Conservation (phyloP, 768 basidiomycete species). For the Flagelloscypha sp. region DNA sequence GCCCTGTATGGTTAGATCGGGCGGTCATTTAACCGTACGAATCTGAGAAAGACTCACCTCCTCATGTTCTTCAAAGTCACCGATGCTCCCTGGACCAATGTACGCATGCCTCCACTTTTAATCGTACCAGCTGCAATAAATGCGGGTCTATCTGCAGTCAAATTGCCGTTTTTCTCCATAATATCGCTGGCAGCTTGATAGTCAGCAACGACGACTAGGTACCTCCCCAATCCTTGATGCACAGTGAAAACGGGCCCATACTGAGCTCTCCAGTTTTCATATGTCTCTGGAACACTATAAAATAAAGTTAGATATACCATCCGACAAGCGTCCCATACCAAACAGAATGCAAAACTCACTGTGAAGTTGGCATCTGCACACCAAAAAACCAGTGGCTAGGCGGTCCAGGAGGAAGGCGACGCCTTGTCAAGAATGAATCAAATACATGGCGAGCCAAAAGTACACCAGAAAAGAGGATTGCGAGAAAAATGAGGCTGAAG, state of each 20-base stretch:
- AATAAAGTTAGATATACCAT: not conserved
- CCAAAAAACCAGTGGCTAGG: conserved; percentile 33
- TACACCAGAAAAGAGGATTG: conserved; percentile 14
- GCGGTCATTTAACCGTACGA: not conserved
- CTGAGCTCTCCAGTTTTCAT: conserved; percentile 50
- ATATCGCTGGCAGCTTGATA: conserved; percentile 54
- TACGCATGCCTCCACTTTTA: conserved; percentile 48
- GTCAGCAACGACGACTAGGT: conserved; percentile 38
- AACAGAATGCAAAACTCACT: conserved; percentile 20
- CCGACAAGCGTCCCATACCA: not conserved
- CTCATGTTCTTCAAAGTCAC: conserved; percentile 56
- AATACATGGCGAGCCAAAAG: too few relatives aligned
- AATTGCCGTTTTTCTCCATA: conserved; percentile 58
- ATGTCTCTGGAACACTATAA: conserved; percentile 25
- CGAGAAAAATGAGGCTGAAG: conserved; percentile 22
- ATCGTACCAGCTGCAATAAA: conserved; percentile 54
- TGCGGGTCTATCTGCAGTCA: conserved; percentile 46
- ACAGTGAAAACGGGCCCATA: conserved; percentile 58
- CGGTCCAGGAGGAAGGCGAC: conserved; percentile 30
- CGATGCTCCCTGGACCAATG: conserved; percentile 47
- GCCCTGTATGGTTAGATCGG: conserved; percentile 28
- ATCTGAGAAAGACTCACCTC: conserved; percentile 26
- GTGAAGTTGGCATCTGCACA: conserved; percentile 29
- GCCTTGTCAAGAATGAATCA: not conserved
- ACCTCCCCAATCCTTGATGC: conserved; percentile 35